Evolutionary conservation across 2,329 filamentous ascomycete genomes (phyloP).

Genomic region (Helicocarpus griseus): DNA sequence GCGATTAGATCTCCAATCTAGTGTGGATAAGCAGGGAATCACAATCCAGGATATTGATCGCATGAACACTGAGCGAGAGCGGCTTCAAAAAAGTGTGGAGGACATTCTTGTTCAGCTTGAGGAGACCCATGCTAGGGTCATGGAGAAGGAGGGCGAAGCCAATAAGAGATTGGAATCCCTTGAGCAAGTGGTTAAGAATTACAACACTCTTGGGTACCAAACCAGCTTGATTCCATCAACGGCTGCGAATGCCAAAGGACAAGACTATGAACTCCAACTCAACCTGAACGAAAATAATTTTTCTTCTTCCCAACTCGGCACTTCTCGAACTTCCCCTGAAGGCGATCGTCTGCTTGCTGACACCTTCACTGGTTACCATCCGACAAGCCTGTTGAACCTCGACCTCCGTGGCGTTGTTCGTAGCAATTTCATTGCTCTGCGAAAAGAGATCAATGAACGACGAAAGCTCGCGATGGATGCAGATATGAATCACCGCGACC

Average conservation of each 20-base stretch:
- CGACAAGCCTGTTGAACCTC: constrained; percentile 76
- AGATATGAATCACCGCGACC: constrained; percentile 89
- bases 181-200: constrained; percentile 79
- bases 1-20: constrained; percentile 65
- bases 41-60: constrained; percentile 98
- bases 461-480: constrained; percentile 72
- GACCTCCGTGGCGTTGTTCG: constrained; percentile 80
- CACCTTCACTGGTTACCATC: constrained; percentile 75
- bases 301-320: constrained; percentile 48
- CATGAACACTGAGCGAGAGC: constrained; percentile 91
- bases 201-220: constrained; percentile 91
- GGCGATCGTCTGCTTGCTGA: constrained; percentile 75
- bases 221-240: constrained; percentile 80
- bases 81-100: constrained; percentile 81
- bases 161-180: constrained; percentile 80
- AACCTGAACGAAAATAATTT: constrained; percentile 78
- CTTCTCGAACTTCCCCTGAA: constrained; percentile 40
- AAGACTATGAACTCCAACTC: constrained; percentile 75
- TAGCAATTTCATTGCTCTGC: constrained; percentile 63
- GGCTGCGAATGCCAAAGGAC: constrained; percentile 74
- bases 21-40: constrained; percentile 86
- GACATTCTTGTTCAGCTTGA: constrained; percentile 66
- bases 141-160: constrained; percentile 81
- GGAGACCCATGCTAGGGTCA: constrained; percentile 71
- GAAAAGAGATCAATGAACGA: constrained; percentile 88